These are phyloP conservation scores for Cercospora zeae-maydis DNA, from an alignment of 2,329 filamentous ascomycete genomes.

Conservation along the genomic window DNA sequence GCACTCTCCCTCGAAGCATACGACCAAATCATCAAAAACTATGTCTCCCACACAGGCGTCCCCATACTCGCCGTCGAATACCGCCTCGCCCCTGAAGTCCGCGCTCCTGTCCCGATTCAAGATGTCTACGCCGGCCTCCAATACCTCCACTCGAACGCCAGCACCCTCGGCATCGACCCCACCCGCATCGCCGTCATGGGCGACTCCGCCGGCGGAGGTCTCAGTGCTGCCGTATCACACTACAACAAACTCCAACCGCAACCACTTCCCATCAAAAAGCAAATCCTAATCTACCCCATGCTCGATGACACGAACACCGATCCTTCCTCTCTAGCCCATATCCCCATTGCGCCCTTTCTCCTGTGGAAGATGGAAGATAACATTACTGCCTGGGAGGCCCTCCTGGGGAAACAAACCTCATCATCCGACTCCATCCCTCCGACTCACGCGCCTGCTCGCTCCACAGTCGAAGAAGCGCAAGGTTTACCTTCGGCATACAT, in stretches of 20 bases:
- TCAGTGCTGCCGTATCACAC: constrained; percentile 42
- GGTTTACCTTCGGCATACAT: constrained; percentile 46
- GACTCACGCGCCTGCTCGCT: constrained; percentile 40
- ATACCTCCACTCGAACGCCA: constrained; percentile 41
- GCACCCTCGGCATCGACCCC: constrained; percentile 43
- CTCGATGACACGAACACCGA: constrained; percentile 42
- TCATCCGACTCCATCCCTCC: constrained; percentile 34
- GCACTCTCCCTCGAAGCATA: constrained; percentile 31
- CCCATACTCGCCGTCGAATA: constrained; percentile 43
- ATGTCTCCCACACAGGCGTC: constrained; percentile 33
- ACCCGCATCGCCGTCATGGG: constrained; percentile 43
- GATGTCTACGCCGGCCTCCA: constrained; percentile 43
- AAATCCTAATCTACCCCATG: constrained; percentile 49
- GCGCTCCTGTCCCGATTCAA: constrained; percentile 37
- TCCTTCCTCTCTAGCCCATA: constrained; percentile 19
- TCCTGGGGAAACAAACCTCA: constrained; percentile 40
- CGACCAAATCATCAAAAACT: constrained; percentile 26
- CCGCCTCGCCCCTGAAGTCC: constrained; percentile 44
- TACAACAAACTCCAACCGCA: constrained; percentile 31
- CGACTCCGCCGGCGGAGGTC: constrained; percentile 44
- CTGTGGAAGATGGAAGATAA: constrained; percentile 42
- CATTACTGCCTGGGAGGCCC: constrained; percentile 42
- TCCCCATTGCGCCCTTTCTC: constrained; percentile 34
- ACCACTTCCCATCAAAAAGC: constrained; percentile 37
- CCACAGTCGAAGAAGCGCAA: constrained; percentile 33